Base-by-base conservation (phyloP, 1,284 basidiomycete genomes). In the Sporisorium iseilematis-ciliati region DNA sequence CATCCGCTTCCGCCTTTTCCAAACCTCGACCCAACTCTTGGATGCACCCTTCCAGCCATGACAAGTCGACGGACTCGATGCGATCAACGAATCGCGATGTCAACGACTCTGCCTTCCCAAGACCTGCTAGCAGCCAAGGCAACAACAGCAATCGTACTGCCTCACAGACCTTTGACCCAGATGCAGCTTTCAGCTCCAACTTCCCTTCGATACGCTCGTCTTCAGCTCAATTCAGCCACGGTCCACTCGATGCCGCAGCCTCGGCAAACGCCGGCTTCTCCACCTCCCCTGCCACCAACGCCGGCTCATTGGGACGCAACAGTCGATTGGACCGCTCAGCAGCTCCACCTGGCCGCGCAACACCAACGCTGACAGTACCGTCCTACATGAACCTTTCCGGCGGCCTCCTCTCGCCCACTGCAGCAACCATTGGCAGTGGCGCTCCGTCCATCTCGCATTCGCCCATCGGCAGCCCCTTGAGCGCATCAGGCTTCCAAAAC, bases 381-480 rank as follows among this genome's bases (percentile, higher is more conserved):
- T 51, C 53, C 14, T 63, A 68, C 38, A 65, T 72, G 61, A 76
- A 76, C 29, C 38, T 76, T 26, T 62, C 69, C 0, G 72, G 65
- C 5, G 76, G 72, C 18, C 65, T 78, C 1, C 76, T 78, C 38
- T 78, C 76, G 40, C 76, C 76, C 1, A 68, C 73, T 12, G 76
- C 76, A 23, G 76, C 76, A 6, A 75, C 76, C 12, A 58, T 66
- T 29, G 75, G 72, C 16, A 75, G 61, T 23, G 54, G 43, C 0
- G 67, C 40, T 4, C 40, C 64, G 10, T 55, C 65, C 10, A 48
- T 48, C n/a, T 49, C 56, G 10, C 66, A 60, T 20, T 74, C 68
- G 12, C 71, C 72, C 14, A 48, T 67, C 38, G 65, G 67, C 6
- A 74, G 73, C 50, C 70, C 75, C 25, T 55, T 63, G 11, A 51